Evolutionary conservation across 2,329 filamentous ascomycete genomes (phyloP), one percentile per base, ranked within the genome.

Genomic region (Ophiostoma sp.): DNA sequence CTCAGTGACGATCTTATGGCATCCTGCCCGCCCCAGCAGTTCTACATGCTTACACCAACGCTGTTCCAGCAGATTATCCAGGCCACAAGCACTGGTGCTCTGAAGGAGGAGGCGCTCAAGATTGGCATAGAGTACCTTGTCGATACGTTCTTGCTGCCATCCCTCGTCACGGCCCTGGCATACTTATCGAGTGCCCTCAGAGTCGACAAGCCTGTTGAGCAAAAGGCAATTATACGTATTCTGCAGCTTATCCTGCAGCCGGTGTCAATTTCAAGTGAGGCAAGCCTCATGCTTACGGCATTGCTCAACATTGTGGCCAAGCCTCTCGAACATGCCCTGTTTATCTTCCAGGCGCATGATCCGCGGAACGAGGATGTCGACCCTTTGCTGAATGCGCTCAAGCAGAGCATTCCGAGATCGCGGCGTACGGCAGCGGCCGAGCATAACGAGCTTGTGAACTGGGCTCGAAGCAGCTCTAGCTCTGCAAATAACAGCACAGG

Each of bases 1-100:
- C 85, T 95, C 3, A 88, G 88, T 8, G 92, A 95, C 75, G 92
- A 94, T 71, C 81, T 94, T 8, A 92, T 94, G 86, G 89, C 90
- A 10, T 90, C 90, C 1, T 95, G 92, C 75, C 88, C 89, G 1
- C 92, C 92, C 0, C 91, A 94, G 76, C 89, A 93, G 54, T 95
- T 95, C 76, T 94, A 94, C 75, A 80, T 91, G 23, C 83, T 95
- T 4, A 87, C 93, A 17, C 90, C 92, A 1, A 90, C 90, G 0
- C 80, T 95, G 0, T 93, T 94, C 76, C 85, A 90, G 74, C 90
- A 93, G 74, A 92, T 90, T 60, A 86, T 93, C 0, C 81, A 90
- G 48, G 92, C 90, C 0, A 88, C 88, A 74, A 86, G 86, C n/a
- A 83, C 84, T 1, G 87, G 87, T 6, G 83, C 86, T 57, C 79